Percentiles rank a stretch among this genome's conserved stretches.
Evolutionary conservation across 139 green algal species (phyloP).

Genomic region (Chlamydomonas incerta): DNA sequence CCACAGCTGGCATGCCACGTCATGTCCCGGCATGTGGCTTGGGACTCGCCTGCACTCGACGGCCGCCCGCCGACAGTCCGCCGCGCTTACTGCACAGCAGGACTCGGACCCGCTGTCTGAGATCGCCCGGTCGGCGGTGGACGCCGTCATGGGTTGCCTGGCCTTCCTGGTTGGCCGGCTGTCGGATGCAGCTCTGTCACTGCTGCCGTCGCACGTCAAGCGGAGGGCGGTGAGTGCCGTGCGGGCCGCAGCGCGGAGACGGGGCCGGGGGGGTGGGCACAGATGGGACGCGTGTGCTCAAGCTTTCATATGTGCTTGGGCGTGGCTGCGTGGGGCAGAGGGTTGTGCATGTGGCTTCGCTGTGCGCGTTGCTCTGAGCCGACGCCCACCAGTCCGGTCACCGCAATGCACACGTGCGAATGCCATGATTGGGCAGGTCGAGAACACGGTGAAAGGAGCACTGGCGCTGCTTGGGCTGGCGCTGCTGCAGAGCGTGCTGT

Average conservation of each 20-base stretch:
- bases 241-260: too few relatives aligned
- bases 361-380: too few relatives aligned
- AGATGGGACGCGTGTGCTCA: too few relatives aligned
- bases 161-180: background rate
- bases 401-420: too few relatives aligned
- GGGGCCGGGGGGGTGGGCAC: too few relatives aligned
- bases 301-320: too few relatives aligned
- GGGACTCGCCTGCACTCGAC: background rate
- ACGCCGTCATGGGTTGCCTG: slow-evolving; percentile 6
- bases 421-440: slow-evolving; percentile 54
- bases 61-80: background rate
- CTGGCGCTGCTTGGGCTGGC: slow-evolving; percentile 49
- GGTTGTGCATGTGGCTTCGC: too few relatives aligned
- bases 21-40: too few relatives aligned
- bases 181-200: background rate
- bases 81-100: too few relatives aligned
- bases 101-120: slow-evolving; percentile 17
- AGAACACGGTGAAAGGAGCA: slow-evolving; percentile 48
- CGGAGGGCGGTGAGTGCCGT: slow-evolving; percentile 22
- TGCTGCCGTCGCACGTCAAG: slow-evolving; percentile 11
- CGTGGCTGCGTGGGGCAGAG: too few relatives aligned
- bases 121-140: background rate
- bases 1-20: too few relatives aligned
- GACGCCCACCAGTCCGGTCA: too few relatives aligned
- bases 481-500: slow-evolving; percentile 59